Evolutionary conservation across 2,329 filamentous ascomycete species (phyloP), one percentile per base, ranked within the genome.

Genomic region (Plenodomus tracheiphilus): DNA sequence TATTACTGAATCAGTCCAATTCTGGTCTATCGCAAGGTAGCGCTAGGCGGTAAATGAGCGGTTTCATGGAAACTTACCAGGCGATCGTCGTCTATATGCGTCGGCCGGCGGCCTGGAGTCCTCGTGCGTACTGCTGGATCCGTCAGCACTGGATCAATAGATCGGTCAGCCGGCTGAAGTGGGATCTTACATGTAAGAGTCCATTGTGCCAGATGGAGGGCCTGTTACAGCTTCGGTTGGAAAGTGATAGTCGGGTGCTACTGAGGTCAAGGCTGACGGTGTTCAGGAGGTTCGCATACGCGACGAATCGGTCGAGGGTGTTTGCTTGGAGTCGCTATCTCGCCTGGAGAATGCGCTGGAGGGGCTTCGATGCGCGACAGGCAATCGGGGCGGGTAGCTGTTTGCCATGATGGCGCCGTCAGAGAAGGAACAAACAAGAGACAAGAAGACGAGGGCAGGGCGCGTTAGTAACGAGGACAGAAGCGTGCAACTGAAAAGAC

Each of bases 71-170:
- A 35, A 48, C 85, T 69, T 80, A 89, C 87, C 85, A 71, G 87
- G 86, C 61, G 87, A 89, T 69, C 87, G 81, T 52, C 81, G 82
- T 50, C 86, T 81, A 46, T 74, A 74, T 4, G 66, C 66, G 50
- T 74, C 73, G 13, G 56, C 51, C 9, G 65, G 55, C 10, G 70
- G 62, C 60, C 87, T 85, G 55, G 85, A 86, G 36, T 75, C 79
- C 62, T 88, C 84, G 41, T 77, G 75, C 51, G 60, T 20, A 4
- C 35, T 59, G 22, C 54, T 52, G 4, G 28, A 32, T 32, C 15
- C 28, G 15, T 32, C 28, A 32, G 28, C 13, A 32, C 28, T 32
- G 28, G 6, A 15, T 32, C 28, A 11, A 15, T 6, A 32, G 6
- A 32, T 15, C 15, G 13, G 4, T 6, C 28, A 32, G 13, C 4